Percentiles rank a stretch among this genome's conserved stretches.
phyloP scores from a whole-genome alignment of 2,329 filamentous ascomycete genomes.

The Curvularia lunata region DNA sequence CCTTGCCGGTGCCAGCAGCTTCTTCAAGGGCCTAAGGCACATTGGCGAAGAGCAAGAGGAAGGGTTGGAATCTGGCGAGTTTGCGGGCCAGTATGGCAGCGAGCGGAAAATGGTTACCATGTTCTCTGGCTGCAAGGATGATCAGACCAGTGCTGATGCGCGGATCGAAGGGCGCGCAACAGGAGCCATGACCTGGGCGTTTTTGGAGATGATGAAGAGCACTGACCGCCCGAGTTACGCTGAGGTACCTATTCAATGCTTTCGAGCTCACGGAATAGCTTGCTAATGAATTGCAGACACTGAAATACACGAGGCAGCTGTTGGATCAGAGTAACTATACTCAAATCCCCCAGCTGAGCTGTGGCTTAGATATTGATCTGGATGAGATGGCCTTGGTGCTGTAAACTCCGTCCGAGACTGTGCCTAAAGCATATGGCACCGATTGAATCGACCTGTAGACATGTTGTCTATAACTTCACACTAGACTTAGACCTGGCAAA shows the following conservation, averaged over 20 bases:
- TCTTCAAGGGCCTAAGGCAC: conserved; percentile 61
- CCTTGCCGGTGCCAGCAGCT: conserved; percentile 60
- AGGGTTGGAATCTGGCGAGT: conserved; percentile 44
- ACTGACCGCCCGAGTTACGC: conserved; percentile 49
- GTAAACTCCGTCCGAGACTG: conserved; percentile 12
- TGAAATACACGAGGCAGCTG: conserved; percentile 50
- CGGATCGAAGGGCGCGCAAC: conserved; percentile 53
- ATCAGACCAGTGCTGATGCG: conserved; percentile 59
- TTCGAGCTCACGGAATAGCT: no score
- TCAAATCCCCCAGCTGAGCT: conserved; percentile 55
- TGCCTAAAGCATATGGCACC: not conserved
- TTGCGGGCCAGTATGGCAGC: conserved; percentile 53
- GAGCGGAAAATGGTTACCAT: conserved; percentile 59
- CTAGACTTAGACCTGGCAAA: not conserved
- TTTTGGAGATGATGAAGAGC: conserved; percentile 54
- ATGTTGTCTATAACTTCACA: not conserved
- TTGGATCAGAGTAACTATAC: conserved; percentile 51
- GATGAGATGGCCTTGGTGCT: conserved; percentile 43
- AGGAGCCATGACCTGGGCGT: conserved; percentile 58
- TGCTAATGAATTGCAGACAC: conserved; percentile 28
- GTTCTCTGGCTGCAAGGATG: conserved; percentile 59
- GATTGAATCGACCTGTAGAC: not conserved
- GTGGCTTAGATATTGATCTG: conserved; percentile 52
- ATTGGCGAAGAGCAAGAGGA: conserved; percentile 56
- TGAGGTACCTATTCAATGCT: conserved; percentile 36